These are phyloP conservation scores for Escallonia herrerae DNA, from an alignment of 129 eudicot species.

Conservation along the genomic window DNA sequence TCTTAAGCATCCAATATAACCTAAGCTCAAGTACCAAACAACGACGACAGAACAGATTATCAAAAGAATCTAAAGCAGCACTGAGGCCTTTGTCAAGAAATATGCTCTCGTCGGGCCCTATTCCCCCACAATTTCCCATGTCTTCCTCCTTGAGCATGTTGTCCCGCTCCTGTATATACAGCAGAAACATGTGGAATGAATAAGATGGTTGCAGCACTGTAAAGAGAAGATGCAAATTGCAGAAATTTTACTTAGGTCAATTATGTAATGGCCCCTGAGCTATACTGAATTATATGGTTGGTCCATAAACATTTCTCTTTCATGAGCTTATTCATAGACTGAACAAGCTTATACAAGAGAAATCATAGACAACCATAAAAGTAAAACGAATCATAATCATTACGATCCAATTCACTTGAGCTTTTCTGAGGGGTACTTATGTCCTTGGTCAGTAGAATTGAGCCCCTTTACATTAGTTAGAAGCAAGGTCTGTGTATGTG, in stretches of 20 bases:
- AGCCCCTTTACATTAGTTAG: too few species aligned
- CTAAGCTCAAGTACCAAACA: constrained; percentile 64
- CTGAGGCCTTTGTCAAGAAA: constrained; percentile 56
- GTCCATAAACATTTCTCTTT: too few species aligned
- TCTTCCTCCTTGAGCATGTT: constrained; percentile 39
- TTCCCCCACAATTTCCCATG: constrained; percentile 20
- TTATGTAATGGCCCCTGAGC: too few species aligned
- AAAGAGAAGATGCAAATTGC: neutral
- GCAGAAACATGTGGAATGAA: constrained; percentile 17
- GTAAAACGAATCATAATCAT: too few species aligned
- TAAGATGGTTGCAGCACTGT: neutral
- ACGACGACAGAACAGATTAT: constrained; percentile 92
- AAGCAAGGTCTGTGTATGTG: too few species aligned
- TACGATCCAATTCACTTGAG: too few species aligned
- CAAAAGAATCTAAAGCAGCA: constrained; percentile 82
- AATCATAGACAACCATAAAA: too few species aligned
- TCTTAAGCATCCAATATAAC: neutral
- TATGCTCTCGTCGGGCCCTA: constrained; percentile 24
- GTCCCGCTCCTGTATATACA: constrained; percentile 60
- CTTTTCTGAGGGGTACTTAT: too few species aligned
- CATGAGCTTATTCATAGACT: too few species aligned
- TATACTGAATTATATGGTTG: too few species aligned
- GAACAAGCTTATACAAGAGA: too few species aligned
- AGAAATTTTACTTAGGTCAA: neutral
- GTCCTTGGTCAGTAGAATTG: too few species aligned